phyloP scores from a whole-genome alignment of 2,329 filamentous ascomycete genomes.

The Penicillium sp. region DNA sequence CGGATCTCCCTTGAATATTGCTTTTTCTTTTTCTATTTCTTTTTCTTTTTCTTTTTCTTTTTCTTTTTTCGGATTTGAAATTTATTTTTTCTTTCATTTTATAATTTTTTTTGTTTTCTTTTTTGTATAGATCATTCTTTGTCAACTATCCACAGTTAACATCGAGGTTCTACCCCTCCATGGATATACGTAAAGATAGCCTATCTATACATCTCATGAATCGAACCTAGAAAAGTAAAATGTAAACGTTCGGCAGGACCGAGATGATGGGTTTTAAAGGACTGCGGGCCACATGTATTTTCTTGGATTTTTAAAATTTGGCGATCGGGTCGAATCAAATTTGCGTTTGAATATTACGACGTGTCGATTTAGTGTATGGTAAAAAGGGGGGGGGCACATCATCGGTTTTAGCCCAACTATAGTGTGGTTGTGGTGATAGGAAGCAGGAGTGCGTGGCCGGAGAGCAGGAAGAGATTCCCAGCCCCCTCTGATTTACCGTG shows the following conservation, averaged over 20 bases:
- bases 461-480: neutral
- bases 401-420: neutral
- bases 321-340: neutral
- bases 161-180: neutral
- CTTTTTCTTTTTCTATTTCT: slow-evolving; percentile 2
- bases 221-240: neutral
- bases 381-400: slow-evolving; percentile 12
- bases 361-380: slow-evolving; percentile 24
- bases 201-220: neutral
- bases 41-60: slow-evolving; percentile 1
- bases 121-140: neutral
- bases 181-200: neutral
- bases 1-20: slow-evolving; percentile 1
- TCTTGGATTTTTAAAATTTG: neutral
- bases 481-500: neutral
- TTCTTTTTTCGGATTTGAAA: neutral
- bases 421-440: slow-evolving; percentile 11
- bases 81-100: neutral
- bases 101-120: neutral
- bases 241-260: slow-evolving; percentile 7
- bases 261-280: slow-evolving; percentile 8
- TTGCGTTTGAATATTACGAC: slow-evolving; percentile 6
- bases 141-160: neutral
- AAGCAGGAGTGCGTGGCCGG: slow-evolving; percentile 24
- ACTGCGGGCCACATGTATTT: slow-evolving; percentile 1